phyloP scores from a whole-genome alignment of 208 protist species.

The Leishmania mexicana region DNA sequence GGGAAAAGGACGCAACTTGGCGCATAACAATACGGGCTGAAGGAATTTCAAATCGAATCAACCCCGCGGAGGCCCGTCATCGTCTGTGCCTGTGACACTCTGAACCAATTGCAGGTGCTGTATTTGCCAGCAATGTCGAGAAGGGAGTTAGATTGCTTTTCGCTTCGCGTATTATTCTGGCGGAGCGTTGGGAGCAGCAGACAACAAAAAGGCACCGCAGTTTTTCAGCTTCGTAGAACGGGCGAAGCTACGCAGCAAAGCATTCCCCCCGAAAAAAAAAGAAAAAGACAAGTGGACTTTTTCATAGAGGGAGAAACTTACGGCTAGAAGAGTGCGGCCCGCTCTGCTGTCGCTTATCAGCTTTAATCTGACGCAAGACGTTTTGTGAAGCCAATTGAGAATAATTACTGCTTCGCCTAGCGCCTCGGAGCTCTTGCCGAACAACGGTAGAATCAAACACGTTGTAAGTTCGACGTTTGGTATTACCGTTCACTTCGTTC shows the following conservation, averaged over 20 bases:
- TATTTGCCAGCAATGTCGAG: not conserved
- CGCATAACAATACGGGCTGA: not conserved
- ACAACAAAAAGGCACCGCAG: not conserved
- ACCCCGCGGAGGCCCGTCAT: not conserved
- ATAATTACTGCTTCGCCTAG: conserved; percentile 14
- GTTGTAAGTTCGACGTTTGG: conserved; percentile 20
- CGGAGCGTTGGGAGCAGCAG: not conserved
- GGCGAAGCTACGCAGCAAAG: not conserved
- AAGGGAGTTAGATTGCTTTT: not conserved
- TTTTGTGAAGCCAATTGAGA: conserved; percentile 29
- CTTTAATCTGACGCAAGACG: conserved; percentile 37
- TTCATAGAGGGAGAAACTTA: conserved; percentile 18
- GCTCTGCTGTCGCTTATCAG: conserved; percentile 9
- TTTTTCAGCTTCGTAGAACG: not conserved
- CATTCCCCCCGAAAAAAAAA: not conserved
- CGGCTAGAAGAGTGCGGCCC: not conserved
- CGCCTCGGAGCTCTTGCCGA: conserved; percentile 9
- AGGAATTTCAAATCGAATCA: too few species aligned
- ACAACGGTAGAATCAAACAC: conserved; percentile 32
- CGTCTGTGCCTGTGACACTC: not conserved
- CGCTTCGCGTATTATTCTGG: not conserved
- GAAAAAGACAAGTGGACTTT: not conserved
- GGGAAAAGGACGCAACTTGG: not conserved
- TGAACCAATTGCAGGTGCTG: not conserved
- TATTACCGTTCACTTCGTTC: conserved; percentile 10